These are phyloP conservation scores for Cucumis cinereus DNA, from an alignment of 306 rosid species.

Conservation along the genomic window DNA sequence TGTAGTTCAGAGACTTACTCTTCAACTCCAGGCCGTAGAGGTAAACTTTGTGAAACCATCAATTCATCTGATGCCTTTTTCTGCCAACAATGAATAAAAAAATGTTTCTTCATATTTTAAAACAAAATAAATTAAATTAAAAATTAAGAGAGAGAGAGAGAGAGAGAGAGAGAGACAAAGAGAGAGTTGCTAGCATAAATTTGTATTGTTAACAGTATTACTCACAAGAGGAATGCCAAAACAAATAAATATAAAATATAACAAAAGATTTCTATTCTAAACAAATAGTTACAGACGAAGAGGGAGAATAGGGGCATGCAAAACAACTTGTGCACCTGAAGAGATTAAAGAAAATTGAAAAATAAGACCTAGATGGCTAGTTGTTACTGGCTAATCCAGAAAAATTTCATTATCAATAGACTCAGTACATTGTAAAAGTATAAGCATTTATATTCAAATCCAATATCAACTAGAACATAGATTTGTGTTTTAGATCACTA, in stretches of 20 bases:
- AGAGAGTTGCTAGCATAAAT: background rate
- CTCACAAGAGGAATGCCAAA: background rate
- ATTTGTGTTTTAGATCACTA: background rate
- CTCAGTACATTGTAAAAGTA: background rate
- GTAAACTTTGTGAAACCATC: constrained; percentile 51
- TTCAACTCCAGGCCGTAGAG: constrained; percentile 80
- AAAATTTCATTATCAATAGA: background rate
- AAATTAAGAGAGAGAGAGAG: background rate
- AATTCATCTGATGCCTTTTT: constrained; percentile 57
- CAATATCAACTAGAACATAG: background rate
- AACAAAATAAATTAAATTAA: background rate
- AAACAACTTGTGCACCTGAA: background rate
- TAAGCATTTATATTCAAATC: background rate
- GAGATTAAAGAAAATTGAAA: background rate
- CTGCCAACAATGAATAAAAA: constrained; percentile 33
- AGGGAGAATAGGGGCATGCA: background rate
- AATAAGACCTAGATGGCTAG: background rate
- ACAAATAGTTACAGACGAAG: background rate
- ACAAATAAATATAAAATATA: background rate
- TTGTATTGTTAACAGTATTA: background rate
- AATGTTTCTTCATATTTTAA: background rate
- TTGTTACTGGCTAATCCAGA: background rate
- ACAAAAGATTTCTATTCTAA: background rate
- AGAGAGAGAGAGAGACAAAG: background rate
- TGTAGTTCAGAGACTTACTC: constrained; percentile 42